Base-by-base conservation (phyloP, 805 yeast species). In the Schwanniomyces occidentalis region DNA sequence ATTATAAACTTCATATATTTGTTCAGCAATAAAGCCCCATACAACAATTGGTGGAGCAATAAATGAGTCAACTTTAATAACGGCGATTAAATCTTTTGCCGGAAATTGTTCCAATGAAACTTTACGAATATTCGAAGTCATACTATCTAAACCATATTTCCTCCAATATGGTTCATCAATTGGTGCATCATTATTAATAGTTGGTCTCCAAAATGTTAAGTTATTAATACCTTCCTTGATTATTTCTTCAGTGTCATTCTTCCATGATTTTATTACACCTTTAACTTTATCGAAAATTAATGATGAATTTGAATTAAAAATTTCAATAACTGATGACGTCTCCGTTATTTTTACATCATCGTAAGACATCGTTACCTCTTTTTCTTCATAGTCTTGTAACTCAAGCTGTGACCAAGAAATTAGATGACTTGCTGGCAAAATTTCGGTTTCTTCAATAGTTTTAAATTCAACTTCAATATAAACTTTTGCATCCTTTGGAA, bases 191-290 rank as follows among this genome's bases (percentile, higher is more conserved):
- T 61, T 65, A 36, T 61, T 61, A 29, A 47, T 51, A 21, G 52
- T 49, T 7, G 62, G 60, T 37, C 68, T 44, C 60, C 58, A 61
- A 36, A 58, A 58, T 3, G 46, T 39, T 12, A 44, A 32, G 25
- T 41, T 40, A 17, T 40, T 41, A 9, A 13, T 17, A 24, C 33
- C 35, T 8, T 27, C 25, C 4, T 16, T 28, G 20, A 42, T 40
- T 12, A 30, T 24, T 5, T 10, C 13, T 5, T 33, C 17, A 2
- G 30, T 22, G 7, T 22, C 35, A 13, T 20, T 21, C 10, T 23
- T 20, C 48, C 48, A 44, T 4, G 29, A 19, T 4, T 10, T 23
- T 12, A 46, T 40, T 13, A 20, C 27, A 5, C 51, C 51, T 24
- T 30, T 27, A 10, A 42, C 13, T 31, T 44, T 44, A 32, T 44